Evolutionary conservation across 176 grass and related monocot species (phyloP), one percentile per base, ranked within the genome.

Genomic region (Otatea glauca): DNA sequence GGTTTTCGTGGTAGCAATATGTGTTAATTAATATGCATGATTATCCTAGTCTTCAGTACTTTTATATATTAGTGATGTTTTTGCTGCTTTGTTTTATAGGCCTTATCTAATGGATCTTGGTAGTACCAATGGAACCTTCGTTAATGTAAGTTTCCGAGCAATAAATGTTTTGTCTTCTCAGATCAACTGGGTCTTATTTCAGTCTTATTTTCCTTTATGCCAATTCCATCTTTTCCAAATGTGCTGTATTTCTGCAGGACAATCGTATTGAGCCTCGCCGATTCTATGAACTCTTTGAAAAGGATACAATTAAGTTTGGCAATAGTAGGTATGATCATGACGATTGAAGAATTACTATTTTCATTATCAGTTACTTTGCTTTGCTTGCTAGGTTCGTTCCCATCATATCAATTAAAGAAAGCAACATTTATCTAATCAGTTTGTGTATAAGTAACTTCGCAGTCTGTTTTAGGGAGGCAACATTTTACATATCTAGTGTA

Each of bases 31-130:
- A n/a, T 80, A 12, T 65, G 37, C 39, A 60, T 45, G 25, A 49
- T 47, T 74, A 1, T 65, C 51, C 76, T 74, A 62, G 44, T 45
- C 77, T 11, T 9, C 7, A 55, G 2, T 41, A 14, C 38, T 39
- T 64, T 64, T 81, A 39, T 76, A 48, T 65, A 24, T 29, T 65
- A 77, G 21, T 73, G 48, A 77, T 58, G 3, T 79, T 76, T 15
- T 78, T 73, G 12, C 41, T 81, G n/a, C 49, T 20, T 77, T 83
- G 24, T 72, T 74, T 82, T 17, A 61, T 74, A 96, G 93, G 74
- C 96, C 96, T 88, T 96, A 94, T 75, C 20, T 99, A 43, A 99
- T 99, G 93, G 96, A 99, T 81, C 91, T 99, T 58, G 93, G 92
- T 55, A 99, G 93, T 84, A 96, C 96, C 59, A 96, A 99, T 88